Conservation (phyloP, 1,284 basidiomycete species). For the Vanrija humicola region DNA sequence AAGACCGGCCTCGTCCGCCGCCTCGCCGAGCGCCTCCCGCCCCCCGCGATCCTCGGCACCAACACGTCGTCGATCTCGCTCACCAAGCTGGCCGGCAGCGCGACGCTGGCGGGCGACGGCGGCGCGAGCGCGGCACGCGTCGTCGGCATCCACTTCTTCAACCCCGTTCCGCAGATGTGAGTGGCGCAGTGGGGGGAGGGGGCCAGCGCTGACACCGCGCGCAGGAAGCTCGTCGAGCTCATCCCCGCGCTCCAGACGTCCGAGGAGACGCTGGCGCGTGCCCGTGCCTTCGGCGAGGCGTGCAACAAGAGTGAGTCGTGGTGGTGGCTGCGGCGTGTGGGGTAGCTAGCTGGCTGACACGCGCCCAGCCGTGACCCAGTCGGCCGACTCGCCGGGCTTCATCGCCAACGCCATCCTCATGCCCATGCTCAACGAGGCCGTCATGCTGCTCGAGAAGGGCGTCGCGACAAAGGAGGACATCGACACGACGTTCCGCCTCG, state of each 20-base stretch:
- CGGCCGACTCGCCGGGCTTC: conserved; percentile 83
- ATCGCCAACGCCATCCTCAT: conserved; percentile 49
- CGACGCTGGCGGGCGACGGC: conserved; percentile 51
- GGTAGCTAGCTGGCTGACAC: neutral
- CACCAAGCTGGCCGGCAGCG: conserved; percentile 83
- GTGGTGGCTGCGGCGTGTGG: neutral
- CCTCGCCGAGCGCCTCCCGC: conserved; percentile 65
- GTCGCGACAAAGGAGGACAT: conserved; percentile 90
- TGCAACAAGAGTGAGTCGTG: conserved; percentile 73
- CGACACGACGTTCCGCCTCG: conserved; percentile 85
- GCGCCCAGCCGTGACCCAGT: conserved; percentile 71
- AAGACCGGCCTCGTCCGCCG: conserved; percentile 75
- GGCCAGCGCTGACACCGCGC: neutral
- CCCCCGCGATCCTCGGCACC: conserved; percentile 76
- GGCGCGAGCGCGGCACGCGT: conserved; percentile 32
- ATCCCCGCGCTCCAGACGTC: conserved; percentile 91
- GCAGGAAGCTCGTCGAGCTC: conserved; percentile 82
- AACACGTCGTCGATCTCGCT: conserved; percentile 95
- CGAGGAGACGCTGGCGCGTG: conserved; percentile 67
- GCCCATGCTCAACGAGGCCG: conserved; percentile 63
- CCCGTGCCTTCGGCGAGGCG: conserved; percentile 74
- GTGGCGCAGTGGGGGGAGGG: neutral
- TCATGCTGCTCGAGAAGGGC: conserved; percentile 88
- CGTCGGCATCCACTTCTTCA: conserved; percentile 81
- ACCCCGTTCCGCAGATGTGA: conserved; percentile 86